Conservation (phyloP, 225 moss, liverwort and hornwort species). For the Pleurozium schreberi region DNA sequence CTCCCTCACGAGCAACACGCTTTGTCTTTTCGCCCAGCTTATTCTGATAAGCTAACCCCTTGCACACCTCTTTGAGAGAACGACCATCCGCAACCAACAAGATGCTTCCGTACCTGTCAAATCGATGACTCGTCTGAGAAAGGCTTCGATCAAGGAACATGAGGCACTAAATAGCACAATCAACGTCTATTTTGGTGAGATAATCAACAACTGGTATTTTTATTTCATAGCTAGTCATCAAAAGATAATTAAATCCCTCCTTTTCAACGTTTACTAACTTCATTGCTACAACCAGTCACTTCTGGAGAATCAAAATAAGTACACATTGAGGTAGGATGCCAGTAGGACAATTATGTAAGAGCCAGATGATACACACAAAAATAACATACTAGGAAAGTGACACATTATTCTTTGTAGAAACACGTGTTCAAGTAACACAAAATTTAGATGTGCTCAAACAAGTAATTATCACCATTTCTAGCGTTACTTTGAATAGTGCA, state of each 20-base stretch:
- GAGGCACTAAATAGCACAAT: background rate
- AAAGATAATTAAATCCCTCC: background rate
- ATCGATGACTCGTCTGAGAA: slow-evolving; percentile 1
- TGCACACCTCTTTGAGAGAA: slow-evolving; percentile 63
- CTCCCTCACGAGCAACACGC: slow-evolving; percentile 36
- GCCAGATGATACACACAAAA: background rate
- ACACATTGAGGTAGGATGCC: background rate
- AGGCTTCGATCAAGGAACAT: background rate
- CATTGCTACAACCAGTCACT: background rate
- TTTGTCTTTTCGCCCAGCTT: slow-evolving; percentile 24
- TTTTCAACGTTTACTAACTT: background rate
- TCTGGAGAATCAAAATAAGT: background rate
- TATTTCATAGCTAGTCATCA: background rate
- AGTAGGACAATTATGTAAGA: background rate
- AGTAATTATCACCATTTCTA: background rate
- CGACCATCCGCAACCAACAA: slow-evolving; percentile 60
- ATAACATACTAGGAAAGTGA: background rate
- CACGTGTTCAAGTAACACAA: background rate
- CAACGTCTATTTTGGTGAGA: background rate
- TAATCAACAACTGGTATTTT: background rate
- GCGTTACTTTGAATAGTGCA: background rate
- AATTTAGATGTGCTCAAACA: background rate
- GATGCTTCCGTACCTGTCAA: slow-evolving; percentile 76
- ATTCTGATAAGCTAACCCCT: slow-evolving; percentile 45
- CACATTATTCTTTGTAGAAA: background rate